Base-by-base conservation (phyloP, 2,329 filamentous ascomycete species). In the Chaetomium sp. region DNA sequence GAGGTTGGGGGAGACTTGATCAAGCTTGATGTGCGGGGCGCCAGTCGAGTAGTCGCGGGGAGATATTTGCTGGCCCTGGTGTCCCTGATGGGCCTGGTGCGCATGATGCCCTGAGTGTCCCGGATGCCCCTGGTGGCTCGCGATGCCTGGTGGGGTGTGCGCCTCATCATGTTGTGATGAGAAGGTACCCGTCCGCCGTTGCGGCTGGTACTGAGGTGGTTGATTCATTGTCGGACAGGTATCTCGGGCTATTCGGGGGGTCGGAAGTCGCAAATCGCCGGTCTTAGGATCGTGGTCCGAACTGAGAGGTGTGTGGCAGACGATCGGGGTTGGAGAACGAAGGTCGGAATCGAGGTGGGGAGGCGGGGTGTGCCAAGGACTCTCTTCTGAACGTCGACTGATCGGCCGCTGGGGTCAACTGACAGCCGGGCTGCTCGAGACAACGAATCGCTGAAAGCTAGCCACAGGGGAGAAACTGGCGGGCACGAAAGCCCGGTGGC, bases 91-190 rank as follows among this genome's bases (percentile, higher is more conserved):
- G 57, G 66, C 65, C 51, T 71, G 71, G 52, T 74, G 73, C 67
- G 68, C 73, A 6, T 72, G 67, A 76, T 69, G 64, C 70, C 74
- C 59, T 76, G 64, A 53, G 71, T 73, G 73, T 57, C 66, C 66
- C 52, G 70, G 71, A 50, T 71, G 46, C n/a, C 35, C 67, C 52
- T 71, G 70, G 49, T 73, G 73, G 57, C 66, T 65, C 66, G 69
- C 73, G 68, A 76, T 69, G 64, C 70, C 74, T 58, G 76, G 64
- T 53, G 71, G 71, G 71, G 81, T 78, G 71, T 82, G 79, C 65
- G 81, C 74, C 69, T 81, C 79, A 68, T 80, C 78, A 64, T 76
- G 74, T 64, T 71, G 69, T 11, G 70, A 69, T 59, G 67, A 66
- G 65, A 73, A 74, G 49, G 68, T 70, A 53, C 68, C 70, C 52